Evolutionary conservation across 768 basidiomycete genomes (phyloP), one percentile per base, ranked within the genome.

Genomic region (Agaricus bisporus): DNA sequence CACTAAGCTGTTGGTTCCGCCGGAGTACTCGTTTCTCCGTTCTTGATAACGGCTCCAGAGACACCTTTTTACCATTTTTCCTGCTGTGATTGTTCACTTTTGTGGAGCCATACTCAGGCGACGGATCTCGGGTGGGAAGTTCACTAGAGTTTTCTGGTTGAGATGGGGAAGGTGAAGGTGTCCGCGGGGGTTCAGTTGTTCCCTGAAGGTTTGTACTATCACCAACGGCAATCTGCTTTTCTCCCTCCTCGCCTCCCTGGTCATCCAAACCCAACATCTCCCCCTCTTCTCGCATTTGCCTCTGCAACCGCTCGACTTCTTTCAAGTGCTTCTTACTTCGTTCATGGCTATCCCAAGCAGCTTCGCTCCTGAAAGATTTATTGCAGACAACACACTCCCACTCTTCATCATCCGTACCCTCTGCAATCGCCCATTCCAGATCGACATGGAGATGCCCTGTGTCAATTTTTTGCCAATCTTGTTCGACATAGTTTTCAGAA

Each of bases 301-400:
- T 74, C 66, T 80, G 82, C 55, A 99, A 63, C 58, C 73, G 75
- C 62, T 91, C 90, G 11, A 98, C 82, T 57, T 93, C 90, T 67
- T 87, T 91, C 64, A 89, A 64, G 62, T 99, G 97, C 68, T 93
- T 97, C 70, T 88, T 88, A 67, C 94, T 97, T 59, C 94, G 76
- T 67, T 98, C 97, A 58, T 98, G 97, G 66, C 93, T 98, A 60
- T 85, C 77, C 95, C 95, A 99, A 4, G 93, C 91, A 0, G 91
- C 90, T 61, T 98, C 94, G 58, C 86, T 93, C 62, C 86, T 73
- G 65, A 98, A 98, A 0, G 79, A 76, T 72, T 97, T 98, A 26
- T 80, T 76, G 62, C 97, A 99, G 7, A 85, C 95, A n/a, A 98
- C 86, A 62, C 97, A 99, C 65, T 95, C 94, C 85, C 88, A 93